phyloP scores from a whole-genome alignment of 2,329 filamentous ascomycete genomes.

The Sclerotinia sclerotiorum region DNA sequence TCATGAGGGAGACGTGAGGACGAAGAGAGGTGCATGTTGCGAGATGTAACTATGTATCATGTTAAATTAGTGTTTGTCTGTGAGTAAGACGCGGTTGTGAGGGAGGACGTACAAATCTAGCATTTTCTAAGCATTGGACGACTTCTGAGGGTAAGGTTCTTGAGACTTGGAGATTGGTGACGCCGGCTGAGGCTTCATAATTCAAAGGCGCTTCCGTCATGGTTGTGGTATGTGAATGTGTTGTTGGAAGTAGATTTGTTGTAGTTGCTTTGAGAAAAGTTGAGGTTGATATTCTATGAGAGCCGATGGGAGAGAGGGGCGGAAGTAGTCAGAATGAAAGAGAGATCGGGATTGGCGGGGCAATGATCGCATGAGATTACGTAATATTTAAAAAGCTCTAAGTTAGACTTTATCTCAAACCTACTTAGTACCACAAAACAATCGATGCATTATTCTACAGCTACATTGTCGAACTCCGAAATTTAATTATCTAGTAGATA shows the following conservation, averaged over 20 bases:
- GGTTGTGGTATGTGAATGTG: background rate
- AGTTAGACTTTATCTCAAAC: background rate
- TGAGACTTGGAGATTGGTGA: conserved; percentile 64
- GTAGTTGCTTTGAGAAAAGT: background rate
- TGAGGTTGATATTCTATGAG: background rate
- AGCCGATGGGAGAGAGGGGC: conserved; percentile 4
- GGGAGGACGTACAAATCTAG: conserved; percentile 72
- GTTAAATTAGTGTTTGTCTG: background rate
- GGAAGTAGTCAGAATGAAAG: background rate
- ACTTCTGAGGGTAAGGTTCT: conserved; percentile 78
- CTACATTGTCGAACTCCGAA: background rate
- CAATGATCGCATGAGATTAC: background rate
- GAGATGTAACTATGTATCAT: conserved; percentile 72
- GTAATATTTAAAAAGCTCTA: conserved; percentile 3
- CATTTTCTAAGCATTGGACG: conserved; percentile 87
- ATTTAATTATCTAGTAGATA: no score
- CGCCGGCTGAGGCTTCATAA: conserved; percentile 72
- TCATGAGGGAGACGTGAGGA: conserved; percentile 96
- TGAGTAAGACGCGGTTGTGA: background rate
- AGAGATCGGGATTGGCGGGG: conserved; percentile 9
- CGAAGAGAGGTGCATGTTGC: conserved; percentile 82
- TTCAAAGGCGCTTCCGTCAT: conserved; percentile 49
- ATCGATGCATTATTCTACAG: background rate
- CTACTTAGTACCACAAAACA: background rate
- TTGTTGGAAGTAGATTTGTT: background rate